A percentile compares a stretch with the other conserved stretches of the same genome.
phyloP scores from a whole-genome alignment of 176 grass and related monocot species.

The Oryza meyeriana region DNA sequence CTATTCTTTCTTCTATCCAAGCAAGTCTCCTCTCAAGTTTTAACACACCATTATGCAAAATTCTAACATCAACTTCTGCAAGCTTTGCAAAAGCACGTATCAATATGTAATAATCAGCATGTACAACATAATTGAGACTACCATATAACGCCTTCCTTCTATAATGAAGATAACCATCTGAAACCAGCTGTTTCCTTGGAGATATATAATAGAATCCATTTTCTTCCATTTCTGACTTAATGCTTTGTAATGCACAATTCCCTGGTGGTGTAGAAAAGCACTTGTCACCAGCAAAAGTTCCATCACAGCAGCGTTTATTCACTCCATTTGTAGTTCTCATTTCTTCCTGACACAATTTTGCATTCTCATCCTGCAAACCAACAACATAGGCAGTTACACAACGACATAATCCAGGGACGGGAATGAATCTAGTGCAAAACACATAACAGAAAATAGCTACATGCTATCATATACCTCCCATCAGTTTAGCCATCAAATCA shows the following conservation, averaged over 20 bases:
- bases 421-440: not conserved
- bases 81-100: constrained; percentile 72
- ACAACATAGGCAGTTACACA: not conserved
- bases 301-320: constrained; percentile 26
- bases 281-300: constrained; percentile 21
- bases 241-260: constrained; percentile 40
- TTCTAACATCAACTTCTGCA: constrained; percentile 58
- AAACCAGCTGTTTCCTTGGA: constrained; percentile 38
- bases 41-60: constrained; percentile 68
- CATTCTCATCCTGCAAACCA: constrained; percentile 57
- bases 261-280: constrained; percentile 22
- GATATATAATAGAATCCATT: constrained; percentile 62
- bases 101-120: constrained; percentile 93
- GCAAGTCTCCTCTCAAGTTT: constrained; percentile 76
- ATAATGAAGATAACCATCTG: constrained; percentile 77
- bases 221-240: constrained; percentile 78
- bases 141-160: constrained; percentile 41
- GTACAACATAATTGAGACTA: constrained; percentile 54
- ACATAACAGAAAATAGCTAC: not conserved
- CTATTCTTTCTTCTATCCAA: constrained; percentile 59
- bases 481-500: constrained; percentile 7
- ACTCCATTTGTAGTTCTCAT: constrained; percentile 35
- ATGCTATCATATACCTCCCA: not conserved
- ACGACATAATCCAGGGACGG: not conserved
- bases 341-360: constrained; percentile 23